phyloP scores from a whole-genome alignment of 73 alveolate species.

The Paramecium biaurelia region DNA sequence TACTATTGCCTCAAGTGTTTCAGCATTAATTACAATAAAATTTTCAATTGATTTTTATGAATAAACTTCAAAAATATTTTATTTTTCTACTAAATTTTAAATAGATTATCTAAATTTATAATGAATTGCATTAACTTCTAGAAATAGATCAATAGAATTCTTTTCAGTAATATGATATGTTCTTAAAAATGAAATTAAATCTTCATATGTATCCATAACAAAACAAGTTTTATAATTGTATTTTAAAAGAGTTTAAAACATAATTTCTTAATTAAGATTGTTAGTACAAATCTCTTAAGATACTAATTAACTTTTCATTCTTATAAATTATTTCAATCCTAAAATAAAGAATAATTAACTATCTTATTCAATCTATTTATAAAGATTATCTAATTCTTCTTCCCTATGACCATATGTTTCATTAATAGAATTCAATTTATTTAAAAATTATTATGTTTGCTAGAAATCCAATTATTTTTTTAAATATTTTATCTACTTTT shows the following conservation, averaged over 20 bases:
- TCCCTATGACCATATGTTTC: constrained; percentile 21
- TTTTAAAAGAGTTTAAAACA: not conserved
- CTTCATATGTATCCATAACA: not conserved
- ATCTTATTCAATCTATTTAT: not conserved
- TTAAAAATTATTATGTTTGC: not conserved
- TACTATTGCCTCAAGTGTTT: not conserved
- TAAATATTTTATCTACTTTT: not conserved
- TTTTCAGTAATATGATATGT: not conserved
- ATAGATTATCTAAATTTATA: not conserved
- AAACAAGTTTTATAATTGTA: not conserved
- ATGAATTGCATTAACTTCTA: not conserved
- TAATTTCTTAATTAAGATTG: not conserved
- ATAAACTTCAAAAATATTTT: not conserved
- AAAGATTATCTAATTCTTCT: not conserved
- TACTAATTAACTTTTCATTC: not conserved
- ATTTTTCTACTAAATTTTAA: not conserved
- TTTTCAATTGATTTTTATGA: not conserved
- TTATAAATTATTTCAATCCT: not conserved
- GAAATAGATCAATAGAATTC: not conserved
- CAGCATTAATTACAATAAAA: not conserved
- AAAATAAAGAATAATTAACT: not conserved
- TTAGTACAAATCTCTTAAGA: not conserved
- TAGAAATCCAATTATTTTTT: not conserved
- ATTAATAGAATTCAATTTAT: not conserved
- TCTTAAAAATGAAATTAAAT: not conserved